A percentile compares a stretch with the other conserved stretches of the same genome.
These are phyloP conservation scores for Bipolaris victoriae DNA, from an alignment of 2,329 filamentous ascomycete species.

Conservation along the genomic window DNA sequence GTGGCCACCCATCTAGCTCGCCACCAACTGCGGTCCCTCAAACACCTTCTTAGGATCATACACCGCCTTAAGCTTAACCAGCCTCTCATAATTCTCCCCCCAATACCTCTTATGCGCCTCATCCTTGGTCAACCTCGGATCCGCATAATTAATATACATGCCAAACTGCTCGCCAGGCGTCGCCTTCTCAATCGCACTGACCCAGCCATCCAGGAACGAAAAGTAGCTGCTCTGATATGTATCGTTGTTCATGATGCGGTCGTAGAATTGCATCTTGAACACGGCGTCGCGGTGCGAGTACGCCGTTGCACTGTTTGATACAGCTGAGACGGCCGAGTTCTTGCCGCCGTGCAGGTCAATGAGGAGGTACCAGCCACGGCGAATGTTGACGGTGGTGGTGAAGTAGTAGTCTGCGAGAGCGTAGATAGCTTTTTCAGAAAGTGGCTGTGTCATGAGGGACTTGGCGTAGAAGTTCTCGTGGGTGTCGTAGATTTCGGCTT, in stretches of 20 bases:
- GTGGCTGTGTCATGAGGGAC: constrained; percentile 31
- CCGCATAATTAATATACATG: constrained; percentile 60
- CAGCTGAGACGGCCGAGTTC: constrained; percentile 16
- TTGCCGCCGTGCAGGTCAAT: constrained; percentile 38
- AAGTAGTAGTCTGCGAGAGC: constrained; percentile 35
- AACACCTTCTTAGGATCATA: constrained; percentile 45
- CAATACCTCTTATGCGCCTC: constrained; percentile 56
- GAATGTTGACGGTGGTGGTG: constrained; percentile 23
- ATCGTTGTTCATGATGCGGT: constrained; percentile 17
- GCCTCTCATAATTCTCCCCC: constrained; percentile 39
- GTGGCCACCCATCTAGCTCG: constrained; percentile 1
- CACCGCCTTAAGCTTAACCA: constrained; percentile 42
- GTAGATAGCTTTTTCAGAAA: constrained; percentile 23
- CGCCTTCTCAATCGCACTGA: constrained; percentile 39
- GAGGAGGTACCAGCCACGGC: constrained; percentile 33
- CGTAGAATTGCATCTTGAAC: constrained; percentile 40
- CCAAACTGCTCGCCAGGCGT: constrained; percentile 43
- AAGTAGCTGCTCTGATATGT: constrained; percentile 46
- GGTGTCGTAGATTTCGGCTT: constrained; percentile 29
- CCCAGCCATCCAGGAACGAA: constrained; percentile 49
- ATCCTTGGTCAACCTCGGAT: constrained; percentile 52
- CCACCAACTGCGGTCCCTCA: constrained; percentile 35
- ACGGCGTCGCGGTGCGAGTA: constrained; percentile 37
- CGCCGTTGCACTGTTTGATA: constrained; percentile 21
- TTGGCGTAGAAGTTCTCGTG: constrained; percentile 42